Percentiles rank a stretch among this genome's conserved stretches.
Conservation (phyloP, 1,139 yeast genomes). For the Suhomyces guaymorum region DNA sequence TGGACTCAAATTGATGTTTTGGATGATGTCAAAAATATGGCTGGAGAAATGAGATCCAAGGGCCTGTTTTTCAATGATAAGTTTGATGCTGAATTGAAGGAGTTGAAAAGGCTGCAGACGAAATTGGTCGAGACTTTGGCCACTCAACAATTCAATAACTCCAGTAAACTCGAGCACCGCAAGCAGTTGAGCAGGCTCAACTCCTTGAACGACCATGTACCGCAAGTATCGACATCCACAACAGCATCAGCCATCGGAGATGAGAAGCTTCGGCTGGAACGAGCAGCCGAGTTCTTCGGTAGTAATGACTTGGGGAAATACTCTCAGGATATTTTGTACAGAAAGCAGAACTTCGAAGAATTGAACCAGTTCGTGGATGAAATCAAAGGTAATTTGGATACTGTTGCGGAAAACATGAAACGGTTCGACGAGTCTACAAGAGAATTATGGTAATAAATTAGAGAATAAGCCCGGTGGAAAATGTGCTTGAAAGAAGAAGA, state of each 20-base stretch:
- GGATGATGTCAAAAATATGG: conserved; percentile 74
- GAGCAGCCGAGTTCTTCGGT: conserved; percentile 23
- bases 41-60: conserved; percentile 51
- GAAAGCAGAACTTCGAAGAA: conserved; percentile 41
- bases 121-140: conserved; percentile 60
- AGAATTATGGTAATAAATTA: conserved; percentile 34
- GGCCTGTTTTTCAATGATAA: conserved; percentile 64
- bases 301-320: conserved; percentile 15
- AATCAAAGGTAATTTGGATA: conserved; percentile 33
- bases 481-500: too few relatives aligned
- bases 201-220: conserved; percentile 3
- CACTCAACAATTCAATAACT: conserved; percentile 30
- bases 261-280: conserved; percentile 11
- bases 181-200: conserved; percentile 13
- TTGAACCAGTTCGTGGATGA: conserved; percentile 40
- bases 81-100: conserved; percentile 56
- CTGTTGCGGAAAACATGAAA: conserved; percentile 44
- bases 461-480: too few relatives aligned
- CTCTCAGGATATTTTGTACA: conserved; percentile 17
- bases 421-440: conserved; percentile 40
- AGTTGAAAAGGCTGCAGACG: conserved; percentile 61
- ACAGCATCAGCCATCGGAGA: conserved; percentile 1
- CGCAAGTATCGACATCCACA: conserved; percentile 3
- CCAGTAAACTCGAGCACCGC: conserved; percentile 13
- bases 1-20: conserved; percentile 90